These are phyloP conservation scores for Lagerstroemia speciosa DNA, from an alignment of 345 rosid species.

Conservation along the genomic window DNA sequence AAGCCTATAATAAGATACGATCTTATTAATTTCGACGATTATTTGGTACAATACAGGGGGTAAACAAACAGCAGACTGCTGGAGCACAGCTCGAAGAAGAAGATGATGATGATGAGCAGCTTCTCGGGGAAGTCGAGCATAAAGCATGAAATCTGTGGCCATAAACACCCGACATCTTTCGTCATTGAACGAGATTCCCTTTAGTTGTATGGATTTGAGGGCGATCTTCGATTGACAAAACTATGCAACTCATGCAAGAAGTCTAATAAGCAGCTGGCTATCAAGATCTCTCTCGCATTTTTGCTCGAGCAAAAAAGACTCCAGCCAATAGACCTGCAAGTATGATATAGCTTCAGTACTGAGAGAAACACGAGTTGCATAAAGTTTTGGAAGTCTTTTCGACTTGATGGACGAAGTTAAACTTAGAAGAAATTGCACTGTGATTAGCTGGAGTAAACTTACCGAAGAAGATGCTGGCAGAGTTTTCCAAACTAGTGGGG, in stretches of 20 bases:
- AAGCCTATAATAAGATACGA: not conserved
- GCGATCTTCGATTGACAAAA: not conserved
- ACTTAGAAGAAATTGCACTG: not conserved
- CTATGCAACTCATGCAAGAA: not conserved
- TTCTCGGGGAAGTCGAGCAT: not conserved
- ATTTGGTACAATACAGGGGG: not conserved
- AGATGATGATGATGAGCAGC: slow-evolving; percentile 10
- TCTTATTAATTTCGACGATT: not conserved
- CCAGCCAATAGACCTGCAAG: slow-evolving; percentile 81
- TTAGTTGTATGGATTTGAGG: not conserved
- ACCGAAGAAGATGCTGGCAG: slow-evolving; percentile 94
- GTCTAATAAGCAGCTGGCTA: not conserved
- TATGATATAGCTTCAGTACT: slow-evolving; percentile 1
- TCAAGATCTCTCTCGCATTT: slow-evolving; percentile 63
- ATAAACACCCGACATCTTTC: not conserved
- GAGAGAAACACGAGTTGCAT: too few species aligned
- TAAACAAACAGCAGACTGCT: not conserved
- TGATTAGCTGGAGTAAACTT: slow-evolving; percentile 11
- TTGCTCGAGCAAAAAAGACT: slow-evolving; percentile 83
- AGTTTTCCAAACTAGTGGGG: slow-evolving; percentile 87
- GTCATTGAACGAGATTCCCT: not conserved
- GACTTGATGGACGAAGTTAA: not conserved
- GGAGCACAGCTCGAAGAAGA: slow-evolving; percentile 38
- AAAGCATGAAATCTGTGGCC: not conserved
- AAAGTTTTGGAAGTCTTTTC: not conserved